These are phyloP conservation scores for Ilex paraguariensis DNA, from an alignment of 305 asterid genomes.

Conservation along the genomic window DNA sequence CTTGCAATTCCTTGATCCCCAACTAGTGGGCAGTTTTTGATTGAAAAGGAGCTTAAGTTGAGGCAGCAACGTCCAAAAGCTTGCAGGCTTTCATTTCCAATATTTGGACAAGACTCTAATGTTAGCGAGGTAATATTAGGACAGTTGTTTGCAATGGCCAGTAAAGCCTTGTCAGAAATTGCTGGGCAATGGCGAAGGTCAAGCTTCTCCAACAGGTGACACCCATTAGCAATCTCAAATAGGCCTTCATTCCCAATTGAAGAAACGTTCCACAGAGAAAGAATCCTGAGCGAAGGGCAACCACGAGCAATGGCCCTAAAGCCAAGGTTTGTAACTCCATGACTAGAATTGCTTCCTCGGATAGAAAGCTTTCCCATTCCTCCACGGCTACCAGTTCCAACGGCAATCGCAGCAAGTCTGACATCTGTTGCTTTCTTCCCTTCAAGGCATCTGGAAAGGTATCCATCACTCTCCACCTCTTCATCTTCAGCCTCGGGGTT, in stretches of 20 bases:
- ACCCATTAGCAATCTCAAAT: conserved; percentile 64
- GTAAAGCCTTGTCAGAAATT: conserved; percentile 60
- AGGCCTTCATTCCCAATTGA: conserved; percentile 73
- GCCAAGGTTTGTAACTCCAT: conserved; percentile 63
- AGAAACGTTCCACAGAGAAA: conserved; percentile 71
- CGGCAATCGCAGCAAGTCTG: conserved; percentile 83
- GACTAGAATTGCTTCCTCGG: conserved; percentile 53
- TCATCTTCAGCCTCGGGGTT: conserved; percentile 25
- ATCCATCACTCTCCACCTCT: conserved; percentile 39
- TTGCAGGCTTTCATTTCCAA: conserved; percentile 64
- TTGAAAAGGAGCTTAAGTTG: conserved; percentile 44
- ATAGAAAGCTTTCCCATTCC: conserved; percentile 90
- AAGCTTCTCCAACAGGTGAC: conserved; percentile 72
- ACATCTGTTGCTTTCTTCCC: conserved; percentile 89
- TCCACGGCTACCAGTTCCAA: conserved; percentile 70
- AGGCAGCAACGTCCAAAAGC: conserved; percentile 63
- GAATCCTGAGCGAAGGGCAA: conserved; percentile 70
- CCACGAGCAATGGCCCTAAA: conserved; percentile 79
- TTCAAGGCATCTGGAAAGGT: conserved; percentile 75
- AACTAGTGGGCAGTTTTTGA: conserved; percentile 64
- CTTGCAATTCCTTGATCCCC: conserved; percentile 74
- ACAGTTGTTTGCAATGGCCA: conserved; percentile 62
- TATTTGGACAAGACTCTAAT: conserved; percentile 68
- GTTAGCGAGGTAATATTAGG: conserved; percentile 60
- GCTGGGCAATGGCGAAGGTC: conserved; percentile 69